A percentile compares a stretch with the other conserved stretches of the same genome.
Evolutionary conservation across 768 basidiomycete genomes (phyloP).

Genomic region (Porpolomopsis calyptriformis): DNA sequence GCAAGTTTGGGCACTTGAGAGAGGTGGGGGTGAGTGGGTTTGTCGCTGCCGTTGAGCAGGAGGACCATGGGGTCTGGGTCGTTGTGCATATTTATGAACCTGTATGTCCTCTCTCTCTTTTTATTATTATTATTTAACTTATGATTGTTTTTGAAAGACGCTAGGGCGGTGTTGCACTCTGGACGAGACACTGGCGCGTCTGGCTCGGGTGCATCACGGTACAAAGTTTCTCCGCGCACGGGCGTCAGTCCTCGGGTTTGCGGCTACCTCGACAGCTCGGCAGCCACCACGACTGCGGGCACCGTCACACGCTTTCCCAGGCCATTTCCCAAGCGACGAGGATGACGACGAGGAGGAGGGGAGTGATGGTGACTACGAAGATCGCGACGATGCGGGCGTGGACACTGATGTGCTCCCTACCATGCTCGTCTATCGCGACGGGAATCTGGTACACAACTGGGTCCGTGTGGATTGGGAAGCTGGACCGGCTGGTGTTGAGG

Average conservation of each 20-base stretch:
- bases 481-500: conserved; percentile 53
- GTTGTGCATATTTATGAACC: conserved; percentile 80
- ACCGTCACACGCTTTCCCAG: conserved; percentile 7
- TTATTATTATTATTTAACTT: background rate
- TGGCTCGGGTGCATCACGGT: conserved; percentile 59
- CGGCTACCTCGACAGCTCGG: conserved; percentile 15
- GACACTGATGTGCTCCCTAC: conserved; percentile 11
- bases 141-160: conserved; percentile 33
- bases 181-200: conserved; percentile 54
- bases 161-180: conserved; percentile 63
- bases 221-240: conserved; percentile 74
- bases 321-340: conserved; percentile 9
- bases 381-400: conserved; percentile 2
- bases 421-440: conserved; percentile 5
- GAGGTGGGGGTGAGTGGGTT: conserved; percentile 72
- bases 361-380: background rate
- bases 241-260: conserved; percentile 47
- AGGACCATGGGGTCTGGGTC: conserved; percentile 62
- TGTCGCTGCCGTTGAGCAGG: conserved; percentile 63
- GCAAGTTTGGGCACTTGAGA: conserved; percentile 65
- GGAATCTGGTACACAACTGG: conserved; percentile 82
- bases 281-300: conserved; percentile 4
- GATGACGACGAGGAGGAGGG: conserved; percentile 1
- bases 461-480: conserved; percentile 84
- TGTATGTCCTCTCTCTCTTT: conserved; percentile 30